Evolutionary conservation across 441 rosid genomes (phyloP).

Genomic region (Adansonia madagascariensis): DNA sequence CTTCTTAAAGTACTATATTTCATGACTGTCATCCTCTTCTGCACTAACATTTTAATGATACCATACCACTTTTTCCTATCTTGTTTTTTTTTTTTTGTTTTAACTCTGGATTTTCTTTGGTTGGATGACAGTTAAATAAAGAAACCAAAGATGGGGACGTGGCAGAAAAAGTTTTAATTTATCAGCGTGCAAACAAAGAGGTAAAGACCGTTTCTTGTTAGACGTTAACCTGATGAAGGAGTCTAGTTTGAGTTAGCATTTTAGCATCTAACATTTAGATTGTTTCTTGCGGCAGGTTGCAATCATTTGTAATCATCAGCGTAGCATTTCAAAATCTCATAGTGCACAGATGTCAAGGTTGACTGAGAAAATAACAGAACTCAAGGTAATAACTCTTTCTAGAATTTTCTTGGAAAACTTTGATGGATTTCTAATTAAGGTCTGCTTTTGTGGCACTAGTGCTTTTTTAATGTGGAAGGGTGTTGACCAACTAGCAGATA

Average conservation of each 20-base stretch:
- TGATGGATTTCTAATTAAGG: background rate
- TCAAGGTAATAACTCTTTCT: slow-evolving; percentile 55
- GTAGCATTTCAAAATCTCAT: slow-evolving; percentile 88
- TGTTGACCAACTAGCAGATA: background rate
- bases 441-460: background rate
- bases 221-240: background rate
- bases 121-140: slow-evolving; percentile 63
- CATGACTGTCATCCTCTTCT: background rate
- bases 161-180: slow-evolving; percentile 74
- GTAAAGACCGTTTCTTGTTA: slow-evolving; percentile 33
- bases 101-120: slow-evolving; percentile 15
- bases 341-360: slow-evolving; percentile 85
- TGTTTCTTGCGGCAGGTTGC: slow-evolving; percentile 71
- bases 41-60: background rate
- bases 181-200: slow-evolving; percentile 93
- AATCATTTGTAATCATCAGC: slow-evolving; percentile 98
- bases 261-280: slow-evolving; percentile 22
- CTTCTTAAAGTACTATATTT: background rate
- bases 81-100: too few relatives aligned
- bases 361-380: slow-evolving; percentile 80
- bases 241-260: background rate
- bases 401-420: background rate
- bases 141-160: slow-evolving; percentile 92
- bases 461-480: background rate
- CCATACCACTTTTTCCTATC: background rate